phyloP scores from a whole-genome alignment of 495 filamentous ascomycete genomes.

The Rostrohypoxylon terebratum region DNA sequence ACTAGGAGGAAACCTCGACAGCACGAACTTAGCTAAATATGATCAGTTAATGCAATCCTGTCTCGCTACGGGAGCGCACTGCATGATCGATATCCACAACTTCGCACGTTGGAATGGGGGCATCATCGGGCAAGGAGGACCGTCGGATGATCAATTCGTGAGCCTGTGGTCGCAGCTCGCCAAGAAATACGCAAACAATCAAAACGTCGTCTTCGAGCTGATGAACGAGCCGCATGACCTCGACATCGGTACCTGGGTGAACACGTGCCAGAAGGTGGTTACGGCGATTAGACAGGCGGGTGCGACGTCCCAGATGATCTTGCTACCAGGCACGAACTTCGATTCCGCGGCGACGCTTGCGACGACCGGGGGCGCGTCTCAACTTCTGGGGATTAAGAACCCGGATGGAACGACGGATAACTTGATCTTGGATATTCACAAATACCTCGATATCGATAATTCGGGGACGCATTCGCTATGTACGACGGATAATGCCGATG shows the following conservation, averaged over 20 bases:
- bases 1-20: conserved; percentile 57
- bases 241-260: conserved; percentile 62
- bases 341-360: conserved; percentile 61
- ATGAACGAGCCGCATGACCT: conserved; percentile 73
- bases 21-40: conserved; percentile 63
- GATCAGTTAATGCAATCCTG: conserved; percentile 69
- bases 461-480: conserved; percentile 65
- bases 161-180: conserved; percentile 69
- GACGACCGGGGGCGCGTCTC: conserved; percentile 56
- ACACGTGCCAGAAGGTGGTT: conserved; percentile 66
- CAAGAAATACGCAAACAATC: conserved; percentile 60
- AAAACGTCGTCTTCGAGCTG: conserved; percentile 67
- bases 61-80: conserved; percentile 64
- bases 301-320: conserved; percentile 66
- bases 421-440: conserved; percentile 66
- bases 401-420: conserved; percentile 64
- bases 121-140: conserved; percentile 70
- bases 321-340: conserved; percentile 62
- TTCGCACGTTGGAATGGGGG: conserved; percentile 69
- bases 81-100: conserved; percentile 68
- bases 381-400: conserved; percentile 66
- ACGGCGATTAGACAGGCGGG: conserved; percentile 69
- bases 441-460: conserved; percentile 69
- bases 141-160: conserved; percentile 67
- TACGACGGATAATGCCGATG: conserved; percentile 63